These are phyloP conservation scores for Monilinia fructigena DNA, from an alignment of 2,329 filamentous ascomycete genomes.

Conservation along the genomic window DNA sequence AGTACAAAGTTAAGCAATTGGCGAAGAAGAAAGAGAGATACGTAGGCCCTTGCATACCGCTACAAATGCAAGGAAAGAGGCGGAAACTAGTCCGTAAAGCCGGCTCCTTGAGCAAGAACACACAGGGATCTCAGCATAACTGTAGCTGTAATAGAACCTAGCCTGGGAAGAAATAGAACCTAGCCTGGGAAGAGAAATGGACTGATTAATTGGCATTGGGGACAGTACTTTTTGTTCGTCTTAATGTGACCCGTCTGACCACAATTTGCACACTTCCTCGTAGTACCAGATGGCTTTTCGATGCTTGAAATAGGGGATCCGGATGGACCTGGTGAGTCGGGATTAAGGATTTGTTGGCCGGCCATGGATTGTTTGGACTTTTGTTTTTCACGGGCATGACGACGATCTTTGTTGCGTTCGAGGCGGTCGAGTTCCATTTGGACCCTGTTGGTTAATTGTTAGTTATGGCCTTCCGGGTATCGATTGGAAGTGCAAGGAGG, in stretches of 20 bases:
- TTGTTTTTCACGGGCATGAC: slow-evolving; percentile 85
- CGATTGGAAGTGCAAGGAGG: too few relatives aligned
- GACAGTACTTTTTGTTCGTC: slow-evolving; percentile 88
- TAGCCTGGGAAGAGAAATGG: slow-evolving; percentile 17
- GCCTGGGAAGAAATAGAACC: slow-evolving; percentile 12
- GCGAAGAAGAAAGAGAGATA: slow-evolving; percentile 5
- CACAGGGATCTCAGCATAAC: slow-evolving; percentile 12
- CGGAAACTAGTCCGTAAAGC: neutral
- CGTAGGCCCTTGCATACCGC: neutral
- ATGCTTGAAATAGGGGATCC: slow-evolving; percentile 47
- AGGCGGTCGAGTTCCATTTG: slow-evolving; percentile 77
- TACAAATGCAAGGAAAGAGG: neutral
- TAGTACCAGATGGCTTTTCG: slow-evolving; percentile 61
- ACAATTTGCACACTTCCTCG: slow-evolving; percentile 95
- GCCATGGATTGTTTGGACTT: slow-evolving; percentile 55
- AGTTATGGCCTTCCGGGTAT: neutral
- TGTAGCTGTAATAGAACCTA: slow-evolving; percentile 12
- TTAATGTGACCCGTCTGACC: slow-evolving; percentile 97
- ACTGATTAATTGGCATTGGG: slow-evolving; percentile 24
- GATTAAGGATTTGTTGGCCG: slow-evolving; percentile 31
- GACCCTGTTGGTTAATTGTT: slow-evolving; percentile 48
- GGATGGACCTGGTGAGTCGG: slow-evolving; percentile 45
- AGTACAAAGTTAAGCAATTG: neutral
- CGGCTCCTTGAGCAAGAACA: slow-evolving; percentile 25
- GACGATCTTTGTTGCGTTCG: slow-evolving; percentile 85